phyloP scores from a whole-genome alignment of 140 eudicot genomes.

The Eryngium alpinum region DNA sequence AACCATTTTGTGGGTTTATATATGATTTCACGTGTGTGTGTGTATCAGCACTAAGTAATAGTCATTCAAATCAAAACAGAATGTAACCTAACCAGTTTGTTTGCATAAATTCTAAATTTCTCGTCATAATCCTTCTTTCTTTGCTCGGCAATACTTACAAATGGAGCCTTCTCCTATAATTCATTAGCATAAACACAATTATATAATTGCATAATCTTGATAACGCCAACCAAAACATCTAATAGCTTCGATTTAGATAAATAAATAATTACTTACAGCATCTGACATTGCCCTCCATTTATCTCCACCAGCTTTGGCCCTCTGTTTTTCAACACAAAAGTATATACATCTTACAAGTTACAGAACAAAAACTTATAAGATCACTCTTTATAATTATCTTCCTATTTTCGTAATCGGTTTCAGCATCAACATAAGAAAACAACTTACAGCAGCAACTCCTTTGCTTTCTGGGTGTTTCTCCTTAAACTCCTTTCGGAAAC shows the following conservation, averaged over 20 bases:
- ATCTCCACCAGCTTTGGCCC: slow-evolving; percentile 73
- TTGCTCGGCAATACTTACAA: slow-evolving; percentile 52
- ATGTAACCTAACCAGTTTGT: slow-evolving; percentile 29
- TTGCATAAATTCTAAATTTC: slow-evolving; percentile 47
- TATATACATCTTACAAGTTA: too few relatives aligned
- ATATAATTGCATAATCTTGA: neutral
- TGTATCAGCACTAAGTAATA: too few relatives aligned
- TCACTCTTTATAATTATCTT: too few relatives aligned
- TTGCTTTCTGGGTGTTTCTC: slow-evolving; percentile 57
- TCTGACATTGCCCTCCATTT: slow-evolving; percentile 64
- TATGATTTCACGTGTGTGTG: too few relatives aligned
- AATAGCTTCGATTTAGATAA: too few relatives aligned
- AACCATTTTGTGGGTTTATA: too few relatives aligned
- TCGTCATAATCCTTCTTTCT: slow-evolving; percentile 65
- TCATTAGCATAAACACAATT: neutral
- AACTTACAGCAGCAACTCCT: slow-evolving; percentile 63
- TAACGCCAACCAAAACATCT: neutral
- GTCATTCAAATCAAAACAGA: neutral
- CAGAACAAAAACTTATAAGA: too few relatives aligned
- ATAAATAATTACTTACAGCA: slow-evolving; percentile 32
- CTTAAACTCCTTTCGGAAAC: slow-evolving; percentile 46
- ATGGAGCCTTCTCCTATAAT: slow-evolving; percentile 69
- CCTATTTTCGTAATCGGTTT: too few relatives aligned
- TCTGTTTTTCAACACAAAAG: slow-evolving; percentile 22
- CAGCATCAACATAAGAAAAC: too few relatives aligned